Evolutionary conservation across 345 rosid genomes (phyloP).

Genomic region (Noccaea caerulescens): DNA sequence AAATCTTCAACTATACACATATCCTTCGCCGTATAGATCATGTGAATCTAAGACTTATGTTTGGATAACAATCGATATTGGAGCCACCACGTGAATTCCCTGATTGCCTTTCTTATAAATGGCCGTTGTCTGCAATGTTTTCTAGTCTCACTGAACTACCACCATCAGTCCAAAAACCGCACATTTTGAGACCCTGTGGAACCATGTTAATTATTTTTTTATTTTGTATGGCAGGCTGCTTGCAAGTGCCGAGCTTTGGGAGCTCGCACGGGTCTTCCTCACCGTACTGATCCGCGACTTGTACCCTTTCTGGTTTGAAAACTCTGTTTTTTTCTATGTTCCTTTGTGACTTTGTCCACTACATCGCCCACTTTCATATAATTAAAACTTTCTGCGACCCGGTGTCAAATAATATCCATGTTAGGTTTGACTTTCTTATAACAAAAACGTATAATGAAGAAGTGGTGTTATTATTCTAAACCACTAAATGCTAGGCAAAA

Average conservation of each 20-base stretch:
- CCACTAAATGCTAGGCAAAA: slow-evolving; percentile 8
- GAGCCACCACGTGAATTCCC: neutral
- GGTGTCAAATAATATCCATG: slow-evolving; percentile 21
- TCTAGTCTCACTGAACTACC: neutral
- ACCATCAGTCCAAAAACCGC: neutral
- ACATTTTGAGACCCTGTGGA: neutral
- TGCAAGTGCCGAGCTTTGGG: slow-evolving; percentile 76
- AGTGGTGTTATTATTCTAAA: slow-evolving; percentile 26
- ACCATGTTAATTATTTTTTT: neutral
- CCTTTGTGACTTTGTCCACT: slow-evolving; percentile 10
- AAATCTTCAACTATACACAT: neutral
- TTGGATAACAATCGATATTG: neutral
- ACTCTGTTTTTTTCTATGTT: slow-evolving; percentile 20
- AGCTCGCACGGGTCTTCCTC: slow-evolving; percentile 80
- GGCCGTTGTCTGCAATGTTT: neutral
- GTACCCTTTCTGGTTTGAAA: slow-evolving; percentile 49
- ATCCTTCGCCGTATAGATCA: neutral
- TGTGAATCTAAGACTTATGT: neutral
- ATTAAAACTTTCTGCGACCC: slow-evolving; percentile 13
- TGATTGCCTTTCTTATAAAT: slow-evolving; percentile 23
- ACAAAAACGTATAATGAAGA: neutral
- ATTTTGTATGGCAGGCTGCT: slow-evolving; percentile 65
- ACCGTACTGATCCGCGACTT: slow-evolving; percentile 57
- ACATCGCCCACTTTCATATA: slow-evolving; percentile 31
- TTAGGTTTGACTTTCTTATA: slow-evolving; percentile 30